phyloP scores from a whole-genome alignment of 1,284 basidiomycete genomes.

The Ganoderma resinaceum region DNA sequence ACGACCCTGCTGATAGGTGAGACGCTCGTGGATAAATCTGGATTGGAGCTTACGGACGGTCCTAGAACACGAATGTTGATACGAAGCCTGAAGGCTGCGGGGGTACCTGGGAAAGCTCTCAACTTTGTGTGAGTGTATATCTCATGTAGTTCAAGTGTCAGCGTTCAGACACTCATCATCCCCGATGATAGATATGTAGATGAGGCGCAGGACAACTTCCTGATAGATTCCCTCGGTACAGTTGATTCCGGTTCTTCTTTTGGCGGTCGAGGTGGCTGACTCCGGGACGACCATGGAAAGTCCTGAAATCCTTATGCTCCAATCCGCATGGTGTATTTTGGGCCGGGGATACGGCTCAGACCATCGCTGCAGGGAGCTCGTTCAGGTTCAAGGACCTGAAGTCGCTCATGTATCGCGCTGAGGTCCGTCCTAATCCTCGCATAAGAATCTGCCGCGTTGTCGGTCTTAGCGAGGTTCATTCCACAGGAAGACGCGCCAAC shows the following conservation, averaged over 20 bases:
- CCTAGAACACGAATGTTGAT: slow-evolving; percentile 60
- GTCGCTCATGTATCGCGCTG: slow-evolving; percentile 68
- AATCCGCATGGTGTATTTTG: slow-evolving; percentile 77
- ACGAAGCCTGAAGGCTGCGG: slow-evolving; percentile 41
- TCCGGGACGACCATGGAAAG: slow-evolving; percentile 33
- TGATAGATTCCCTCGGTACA: slow-evolving; percentile 57
- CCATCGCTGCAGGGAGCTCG: slow-evolving; percentile 75
- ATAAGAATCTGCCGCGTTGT: neutral
- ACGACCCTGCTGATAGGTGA: slow-evolving; percentile 71
- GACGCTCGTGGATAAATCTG: slow-evolving; percentile 4
- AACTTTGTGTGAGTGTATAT: slow-evolving; percentile 59
- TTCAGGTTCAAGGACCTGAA: slow-evolving; percentile 79
- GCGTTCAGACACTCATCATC: neutral
- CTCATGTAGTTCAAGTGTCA: neutral
- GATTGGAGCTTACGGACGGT: neutral
- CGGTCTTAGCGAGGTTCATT: neutral
- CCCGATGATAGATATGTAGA: slow-evolving; percentile 64
- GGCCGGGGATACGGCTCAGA: slow-evolving; percentile 84
- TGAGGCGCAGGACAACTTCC: slow-evolving; percentile 75
- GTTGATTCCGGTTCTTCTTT: neutral
- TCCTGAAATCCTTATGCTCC: slow-evolving; percentile 63
- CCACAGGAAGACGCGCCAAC: neutral
- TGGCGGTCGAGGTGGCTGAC: no score
- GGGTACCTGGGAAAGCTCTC: slow-evolving; percentile 50
- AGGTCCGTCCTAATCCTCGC: slow-evolving; percentile 46